Evolutionary conservation across 768 basidiomycete genomes (phyloP).

Genomic region (Collybia mongolica): DNA sequence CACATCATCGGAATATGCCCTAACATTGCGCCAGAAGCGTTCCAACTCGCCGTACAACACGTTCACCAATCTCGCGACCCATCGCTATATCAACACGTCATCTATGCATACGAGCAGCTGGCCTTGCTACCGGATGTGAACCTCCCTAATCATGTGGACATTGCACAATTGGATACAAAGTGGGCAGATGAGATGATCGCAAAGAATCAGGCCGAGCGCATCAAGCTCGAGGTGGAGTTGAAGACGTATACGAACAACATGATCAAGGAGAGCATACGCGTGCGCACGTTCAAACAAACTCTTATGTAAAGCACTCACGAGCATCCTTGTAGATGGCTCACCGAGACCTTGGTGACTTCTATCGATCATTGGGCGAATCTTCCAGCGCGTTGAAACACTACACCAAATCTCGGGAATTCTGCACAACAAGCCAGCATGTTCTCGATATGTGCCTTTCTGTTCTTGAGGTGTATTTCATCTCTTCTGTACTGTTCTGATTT

Average conservation of each 20-base stretch:
- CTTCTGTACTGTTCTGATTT: constrained; percentile 1
- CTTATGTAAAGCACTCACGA: neutral
- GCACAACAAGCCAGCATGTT: constrained; percentile 88
- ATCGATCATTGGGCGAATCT: constrained; percentile 72
- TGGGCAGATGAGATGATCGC: constrained; percentile 74
- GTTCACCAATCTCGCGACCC: constrained; percentile 72
- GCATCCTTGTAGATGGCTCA: constrained; percentile 72
- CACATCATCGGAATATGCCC: constrained; percentile 67
- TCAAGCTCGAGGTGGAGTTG: constrained; percentile 90
- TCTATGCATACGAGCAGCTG: constrained; percentile 55
- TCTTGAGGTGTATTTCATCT: constrained; percentile 54
- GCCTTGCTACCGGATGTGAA: constrained; percentile 18
- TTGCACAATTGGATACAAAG: constrained; percentile 55
- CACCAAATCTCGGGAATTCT: constrained; percentile 92
- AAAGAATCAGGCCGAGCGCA: constrained; percentile 70
- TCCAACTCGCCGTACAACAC: constrained; percentile 61
- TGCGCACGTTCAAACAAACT: constrained; percentile 33
- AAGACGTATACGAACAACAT: constrained; percentile 95
- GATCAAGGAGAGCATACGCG: constrained; percentile 98
- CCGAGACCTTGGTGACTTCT: constrained; percentile 82
- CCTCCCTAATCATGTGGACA: constrained; percentile 45
- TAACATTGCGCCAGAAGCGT: constrained; percentile 68
- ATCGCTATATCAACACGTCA: constrained; percentile 48
- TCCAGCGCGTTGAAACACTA: constrained; percentile 73
- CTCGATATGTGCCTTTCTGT: constrained; percentile 89